These are phyloP conservation scores for Tripidium arundinaceum DNA, from an alignment of 202 grass and related monocot genomes.

Conservation along the genomic window DNA sequence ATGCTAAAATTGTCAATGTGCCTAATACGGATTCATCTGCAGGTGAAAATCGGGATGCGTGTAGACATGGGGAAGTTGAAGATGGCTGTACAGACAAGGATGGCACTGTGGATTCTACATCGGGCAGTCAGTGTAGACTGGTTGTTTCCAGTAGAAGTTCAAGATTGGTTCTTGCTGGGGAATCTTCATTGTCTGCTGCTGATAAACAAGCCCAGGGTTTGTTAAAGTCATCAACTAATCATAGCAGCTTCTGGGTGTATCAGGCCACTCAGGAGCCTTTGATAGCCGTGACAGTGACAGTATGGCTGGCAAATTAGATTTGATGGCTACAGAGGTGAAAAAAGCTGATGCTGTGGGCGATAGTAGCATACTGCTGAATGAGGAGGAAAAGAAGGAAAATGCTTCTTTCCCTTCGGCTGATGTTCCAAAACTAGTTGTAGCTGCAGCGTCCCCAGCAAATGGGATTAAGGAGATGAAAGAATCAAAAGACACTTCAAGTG, in stretches of 20 bases:
- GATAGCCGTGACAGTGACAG: conserved; percentile 21
- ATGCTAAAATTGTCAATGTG: conserved; percentile 7
- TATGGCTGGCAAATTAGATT: conserved; percentile 22
- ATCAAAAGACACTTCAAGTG: no score
- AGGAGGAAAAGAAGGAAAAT: conserved; percentile 30
- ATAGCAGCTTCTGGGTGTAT: neutral
- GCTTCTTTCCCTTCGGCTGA: conserved; percentile 1
- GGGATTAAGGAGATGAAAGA: no score
- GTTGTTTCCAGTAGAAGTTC: conserved; percentile 21
- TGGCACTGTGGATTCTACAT: conserved; percentile 10
- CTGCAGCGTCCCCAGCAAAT: neutral
- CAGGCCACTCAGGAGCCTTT: conserved; percentile 10
- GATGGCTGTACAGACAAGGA: conserved; percentile 16
- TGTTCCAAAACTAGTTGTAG: conserved; percentile 16
- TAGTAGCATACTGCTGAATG: conserved; percentile 16
- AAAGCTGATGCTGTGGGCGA: neutral
- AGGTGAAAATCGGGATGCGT: conserved; percentile 4
- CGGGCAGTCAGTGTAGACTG: conserved; percentile 8
- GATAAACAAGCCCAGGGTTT: conserved; percentile 16
- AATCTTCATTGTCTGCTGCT: conserved; percentile 23
- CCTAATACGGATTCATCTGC: conserved; percentile 3
- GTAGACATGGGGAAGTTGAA: conserved; percentile 27
- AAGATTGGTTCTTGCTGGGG: conserved; percentile 18
- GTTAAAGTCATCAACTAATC: conserved; percentile 18
- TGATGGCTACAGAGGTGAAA: neutral